These are phyloP conservation scores for Pseudozyma tsukubaensis DNA, from an alignment of 1,284 basidiomycete genomes.

Conservation along the genomic window DNA sequence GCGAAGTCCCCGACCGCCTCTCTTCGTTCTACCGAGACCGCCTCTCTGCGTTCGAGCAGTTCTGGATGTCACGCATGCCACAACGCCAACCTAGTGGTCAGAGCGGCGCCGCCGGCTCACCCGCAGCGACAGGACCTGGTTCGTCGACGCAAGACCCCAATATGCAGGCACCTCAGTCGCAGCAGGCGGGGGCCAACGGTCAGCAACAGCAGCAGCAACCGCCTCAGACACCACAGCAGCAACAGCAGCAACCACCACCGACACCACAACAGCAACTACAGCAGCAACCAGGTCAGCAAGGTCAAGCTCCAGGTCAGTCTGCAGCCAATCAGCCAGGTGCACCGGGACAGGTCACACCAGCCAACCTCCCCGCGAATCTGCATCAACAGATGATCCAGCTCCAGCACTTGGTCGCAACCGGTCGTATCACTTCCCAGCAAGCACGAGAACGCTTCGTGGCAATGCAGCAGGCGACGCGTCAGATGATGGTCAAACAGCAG, in stretches of 20 bases:
- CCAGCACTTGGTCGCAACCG: conserved; percentile 50
- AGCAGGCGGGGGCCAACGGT: conserved; percentile 3
- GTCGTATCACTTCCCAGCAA: conserved; percentile 60
- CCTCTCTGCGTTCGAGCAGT: conserved; percentile 59
- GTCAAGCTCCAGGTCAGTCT: conserved; percentile 7
- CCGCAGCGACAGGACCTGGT: conserved; percentile 20
- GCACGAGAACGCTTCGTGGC: conserved; percentile 58
- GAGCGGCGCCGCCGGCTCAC: conserved; percentile 32
- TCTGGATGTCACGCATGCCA: conserved; percentile 60
- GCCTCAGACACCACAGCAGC: conserved; percentile 9
- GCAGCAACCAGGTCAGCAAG: conserved; percentile 4
- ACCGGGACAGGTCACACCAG: conserved; percentile 21
- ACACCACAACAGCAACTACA: conserved; percentile 22
- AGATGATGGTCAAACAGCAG: conserved; percentile 51
- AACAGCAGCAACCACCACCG: conserved; percentile 20
- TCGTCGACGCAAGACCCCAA: conserved; percentile 12
- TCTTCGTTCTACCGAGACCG: conserved; percentile 59
- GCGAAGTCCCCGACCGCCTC: conserved; percentile 60
- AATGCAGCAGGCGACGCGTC: conserved; percentile 56
- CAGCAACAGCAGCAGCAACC: conserved; percentile 16
- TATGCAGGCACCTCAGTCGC: conserved; percentile 14
- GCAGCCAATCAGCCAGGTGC: conserved; percentile 14
- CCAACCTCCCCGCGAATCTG: conserved; percentile 45
- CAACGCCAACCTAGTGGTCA: conserved; percentile 43
- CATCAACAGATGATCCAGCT: conserved; percentile 59